phyloP scores from a whole-genome alignment of 371 early-diverging fungal species.

The Apophysomyces elegans region DNA sequence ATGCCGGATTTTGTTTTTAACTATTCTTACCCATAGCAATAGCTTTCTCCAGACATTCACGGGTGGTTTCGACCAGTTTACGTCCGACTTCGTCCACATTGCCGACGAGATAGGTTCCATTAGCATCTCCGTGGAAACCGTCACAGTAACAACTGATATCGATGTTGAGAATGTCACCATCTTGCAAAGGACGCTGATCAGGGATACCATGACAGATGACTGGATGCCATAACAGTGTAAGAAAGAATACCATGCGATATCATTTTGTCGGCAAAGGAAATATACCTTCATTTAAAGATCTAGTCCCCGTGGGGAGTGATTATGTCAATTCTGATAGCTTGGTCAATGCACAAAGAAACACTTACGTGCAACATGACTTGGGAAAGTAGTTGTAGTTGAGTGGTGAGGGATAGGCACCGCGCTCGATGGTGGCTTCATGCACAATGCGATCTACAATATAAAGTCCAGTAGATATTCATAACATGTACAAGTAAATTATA shows the following conservation, averaged over 20 bases:
- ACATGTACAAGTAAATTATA: too few relatives aligned
- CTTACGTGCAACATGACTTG: conserved; percentile 90
- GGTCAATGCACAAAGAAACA: conserved; percentile 48
- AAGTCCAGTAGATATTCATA: neutral
- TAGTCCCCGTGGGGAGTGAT: conserved; percentile 4
- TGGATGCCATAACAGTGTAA: neutral
- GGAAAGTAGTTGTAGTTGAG: conserved; percentile 94
- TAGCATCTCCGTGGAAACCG: conserved; percentile 93
- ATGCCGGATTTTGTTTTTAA: conserved; percentile 25
- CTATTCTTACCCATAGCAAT: conserved; percentile 77
- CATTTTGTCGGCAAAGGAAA: neutral
- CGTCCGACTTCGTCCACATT: conserved; percentile 78
- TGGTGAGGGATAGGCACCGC: conserved; percentile 93
- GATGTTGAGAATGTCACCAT: conserved; percentile 93
- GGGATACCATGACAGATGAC: conserved; percentile 93
- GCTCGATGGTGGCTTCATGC: conserved; percentile 87
- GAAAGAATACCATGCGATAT: neutral
- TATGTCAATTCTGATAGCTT: neutral
- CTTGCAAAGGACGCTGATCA: conserved; percentile 80
- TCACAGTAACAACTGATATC: conserved; percentile 88
- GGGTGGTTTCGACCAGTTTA: conserved; percentile 74
- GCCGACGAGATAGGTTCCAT: conserved; percentile 88
- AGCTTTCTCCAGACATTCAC: conserved; percentile 86
- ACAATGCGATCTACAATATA: conserved; percentile 70
- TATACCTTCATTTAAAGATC: conserved; percentile 65